Evolutionary conservation across 257 asterid species (phyloP).

Genomic region (Ehretia macrophylla): DNA sequence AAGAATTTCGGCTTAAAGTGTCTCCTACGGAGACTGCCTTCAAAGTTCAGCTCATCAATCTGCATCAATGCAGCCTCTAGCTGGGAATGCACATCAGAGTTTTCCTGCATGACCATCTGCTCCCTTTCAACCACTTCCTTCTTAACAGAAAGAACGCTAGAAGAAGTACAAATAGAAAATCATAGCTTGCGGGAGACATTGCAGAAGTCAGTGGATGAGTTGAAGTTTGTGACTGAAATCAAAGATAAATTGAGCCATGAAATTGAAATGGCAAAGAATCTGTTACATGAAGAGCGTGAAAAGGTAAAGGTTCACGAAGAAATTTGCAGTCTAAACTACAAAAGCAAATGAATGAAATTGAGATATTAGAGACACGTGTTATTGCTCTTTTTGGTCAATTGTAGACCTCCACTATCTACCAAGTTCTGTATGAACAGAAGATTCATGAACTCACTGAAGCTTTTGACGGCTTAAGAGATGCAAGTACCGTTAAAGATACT

Average conservation of each 20-base stretch:
- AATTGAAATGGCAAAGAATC: constrained; percentile 40
- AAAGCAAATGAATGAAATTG: too few relatives aligned
- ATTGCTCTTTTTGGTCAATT: too few relatives aligned
- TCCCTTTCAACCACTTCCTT: constrained; percentile 47
- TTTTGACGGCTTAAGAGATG: too few relatives aligned
- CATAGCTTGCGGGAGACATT: background rate
- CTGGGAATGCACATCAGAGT: constrained; percentile 44
- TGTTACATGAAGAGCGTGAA: too few relatives aligned
- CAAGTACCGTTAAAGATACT: too few relatives aligned
- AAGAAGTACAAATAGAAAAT: constrained; percentile 29
- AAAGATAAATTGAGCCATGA: background rate
- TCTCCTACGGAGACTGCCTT: constrained; percentile 41
- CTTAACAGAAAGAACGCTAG: constrained; percentile 50
- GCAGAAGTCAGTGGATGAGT: too few relatives aligned
- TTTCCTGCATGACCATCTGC: constrained; percentile 53
- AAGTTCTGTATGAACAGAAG: too few relatives aligned
- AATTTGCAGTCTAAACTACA: too few relatives aligned
- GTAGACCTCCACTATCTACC: too few relatives aligned
- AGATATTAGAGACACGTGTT: too few relatives aligned
- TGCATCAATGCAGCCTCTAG: constrained; percentile 60
- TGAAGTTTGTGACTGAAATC: background rate
- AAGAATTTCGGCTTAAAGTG: constrained; percentile 41
- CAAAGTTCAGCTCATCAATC: constrained; percentile 66
- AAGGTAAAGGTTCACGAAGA: too few relatives aligned
- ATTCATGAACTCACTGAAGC: too few relatives aligned